phyloP scores from a whole-genome alignment of 345 rosid genomes.

The Luvunga scandens region DNA sequence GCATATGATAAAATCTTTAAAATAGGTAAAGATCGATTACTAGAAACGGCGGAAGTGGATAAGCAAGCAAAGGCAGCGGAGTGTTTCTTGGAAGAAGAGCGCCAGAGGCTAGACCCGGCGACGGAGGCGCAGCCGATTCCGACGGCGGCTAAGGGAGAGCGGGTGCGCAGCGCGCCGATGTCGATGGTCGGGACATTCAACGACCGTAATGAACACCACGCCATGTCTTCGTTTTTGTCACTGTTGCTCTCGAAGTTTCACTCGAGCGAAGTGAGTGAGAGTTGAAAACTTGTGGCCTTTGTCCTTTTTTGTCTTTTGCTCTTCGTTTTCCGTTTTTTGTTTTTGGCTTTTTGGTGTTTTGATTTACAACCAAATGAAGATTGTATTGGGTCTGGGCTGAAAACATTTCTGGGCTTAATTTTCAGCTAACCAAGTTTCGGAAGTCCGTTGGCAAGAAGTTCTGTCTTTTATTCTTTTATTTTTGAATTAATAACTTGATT shows the following conservation, averaged over 20 bases:
- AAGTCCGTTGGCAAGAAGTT: background rate
- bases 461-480: background rate
- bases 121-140: constrained; percentile 41
- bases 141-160: constrained; percentile 25
- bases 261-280: background rate
- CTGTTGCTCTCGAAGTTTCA: background rate
- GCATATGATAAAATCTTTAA: background rate
- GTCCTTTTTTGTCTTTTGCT: too few species aligned
- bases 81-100: constrained; percentile 28
- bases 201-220: constrained; percentile 40
- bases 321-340: background rate
- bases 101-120: constrained; percentile 30
- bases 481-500: background rate
- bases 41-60: constrained; percentile 30
- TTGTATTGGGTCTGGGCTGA: background rate
- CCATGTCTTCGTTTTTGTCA: constrained; percentile 18
- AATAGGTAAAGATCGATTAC: constrained; percentile 20
- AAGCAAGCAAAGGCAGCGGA: constrained; percentile 44
- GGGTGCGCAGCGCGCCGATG: constrained; percentile 23
- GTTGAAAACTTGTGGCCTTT: rapidly evolving
- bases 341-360: background rate
- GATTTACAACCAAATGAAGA: background rate
- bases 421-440: too few species aligned
- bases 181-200: constrained; percentile 33
- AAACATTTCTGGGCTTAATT: background rate